Conservation (phyloP, 2,329 filamentous ascomycete species). For the Beauveria asiatica region DNA sequence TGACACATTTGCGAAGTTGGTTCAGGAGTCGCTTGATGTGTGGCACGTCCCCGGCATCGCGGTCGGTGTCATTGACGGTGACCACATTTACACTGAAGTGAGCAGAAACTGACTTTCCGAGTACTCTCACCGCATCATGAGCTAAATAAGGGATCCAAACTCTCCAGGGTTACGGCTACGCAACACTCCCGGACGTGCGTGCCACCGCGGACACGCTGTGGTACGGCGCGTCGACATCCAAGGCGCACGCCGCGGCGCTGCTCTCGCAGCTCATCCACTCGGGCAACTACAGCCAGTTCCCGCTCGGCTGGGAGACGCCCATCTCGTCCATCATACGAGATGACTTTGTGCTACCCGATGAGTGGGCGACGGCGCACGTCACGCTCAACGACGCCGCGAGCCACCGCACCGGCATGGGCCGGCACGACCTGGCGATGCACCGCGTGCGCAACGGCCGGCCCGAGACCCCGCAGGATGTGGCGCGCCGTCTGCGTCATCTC, state of each 20-base stretch:
- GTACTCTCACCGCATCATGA: neutral
- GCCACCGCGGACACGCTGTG: constrained; percentile 41
- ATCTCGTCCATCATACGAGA: constrained; percentile 39
- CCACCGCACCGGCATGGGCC: constrained; percentile 42
- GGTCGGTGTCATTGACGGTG: constrained; percentile 38
- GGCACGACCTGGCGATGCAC: constrained; percentile 26
- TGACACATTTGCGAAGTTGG: constrained; percentile 6
- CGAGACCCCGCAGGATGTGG: constrained; percentile 20
- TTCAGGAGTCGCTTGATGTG: constrained; percentile 16
- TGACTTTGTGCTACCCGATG: constrained; percentile 42
- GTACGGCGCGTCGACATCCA: constrained; percentile 47
- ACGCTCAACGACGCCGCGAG: constrained; percentile 46
- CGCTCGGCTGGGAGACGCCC: constrained; percentile 37
- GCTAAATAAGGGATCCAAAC: too few species aligned
- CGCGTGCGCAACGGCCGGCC: constrained; percentile 16
- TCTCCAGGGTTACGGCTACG: constrained; percentile 22
- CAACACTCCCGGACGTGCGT: constrained; percentile 28
- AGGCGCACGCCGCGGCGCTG: constrained; percentile 43
- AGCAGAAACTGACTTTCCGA: neutral
- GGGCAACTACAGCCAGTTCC: constrained; percentile 19
- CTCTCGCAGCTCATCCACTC: constrained; percentile 42
- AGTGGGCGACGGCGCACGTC: constrained; percentile 37
- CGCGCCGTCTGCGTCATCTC: constrained; percentile 32
- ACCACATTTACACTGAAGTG: constrained; percentile 32
- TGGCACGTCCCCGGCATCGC: constrained; percentile 42